phyloP scores from a whole-genome alignment of 2,329 filamentous ascomycete genomes.

The Penicillium sp. region DNA sequence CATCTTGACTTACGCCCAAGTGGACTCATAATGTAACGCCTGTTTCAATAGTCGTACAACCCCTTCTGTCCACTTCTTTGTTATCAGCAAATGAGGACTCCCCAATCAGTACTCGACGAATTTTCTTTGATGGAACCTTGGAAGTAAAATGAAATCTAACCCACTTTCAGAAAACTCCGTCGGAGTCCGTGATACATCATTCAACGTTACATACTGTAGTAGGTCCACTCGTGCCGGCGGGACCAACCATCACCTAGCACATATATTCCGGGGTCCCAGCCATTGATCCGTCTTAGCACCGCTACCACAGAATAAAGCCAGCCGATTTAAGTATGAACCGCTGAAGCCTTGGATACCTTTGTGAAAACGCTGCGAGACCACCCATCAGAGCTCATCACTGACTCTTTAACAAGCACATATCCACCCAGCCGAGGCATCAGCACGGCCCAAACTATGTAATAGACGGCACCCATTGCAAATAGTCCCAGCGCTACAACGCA shows the following conservation, averaged over 20 bases:
- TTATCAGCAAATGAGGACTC: background rate
- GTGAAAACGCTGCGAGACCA: slow-evolving; percentile 63
- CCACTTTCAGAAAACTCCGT: background rate
- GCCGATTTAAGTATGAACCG: background rate
- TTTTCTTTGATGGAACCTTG: background rate
- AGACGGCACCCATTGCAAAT: slow-evolving; percentile 52
- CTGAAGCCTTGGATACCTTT: slow-evolving; percentile 36
- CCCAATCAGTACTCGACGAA: background rate
- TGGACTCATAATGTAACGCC: background rate
- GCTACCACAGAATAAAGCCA: no score
- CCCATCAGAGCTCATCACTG: slow-evolving; percentile 59
- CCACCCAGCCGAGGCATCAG: slow-evolving; percentile 45
- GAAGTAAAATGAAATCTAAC: background rate
- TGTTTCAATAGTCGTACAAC: background rate
- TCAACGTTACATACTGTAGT: no score
- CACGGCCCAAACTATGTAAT: slow-evolving; percentile 55
- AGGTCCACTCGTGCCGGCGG: background rate
- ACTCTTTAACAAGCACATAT: slow-evolving; percentile 59
- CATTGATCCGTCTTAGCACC: no score
- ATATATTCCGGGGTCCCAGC: no score
- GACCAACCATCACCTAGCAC: background rate
- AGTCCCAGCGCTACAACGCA: slow-evolving; percentile 55
- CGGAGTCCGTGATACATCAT: background rate
- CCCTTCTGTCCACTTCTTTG: background rate
- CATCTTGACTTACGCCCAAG: background rate